These are phyloP conservation scores for Rhododendron williamsianum DNA, from an alignment of 148 eudicot genomes.

Conservation along the genomic window DNA sequence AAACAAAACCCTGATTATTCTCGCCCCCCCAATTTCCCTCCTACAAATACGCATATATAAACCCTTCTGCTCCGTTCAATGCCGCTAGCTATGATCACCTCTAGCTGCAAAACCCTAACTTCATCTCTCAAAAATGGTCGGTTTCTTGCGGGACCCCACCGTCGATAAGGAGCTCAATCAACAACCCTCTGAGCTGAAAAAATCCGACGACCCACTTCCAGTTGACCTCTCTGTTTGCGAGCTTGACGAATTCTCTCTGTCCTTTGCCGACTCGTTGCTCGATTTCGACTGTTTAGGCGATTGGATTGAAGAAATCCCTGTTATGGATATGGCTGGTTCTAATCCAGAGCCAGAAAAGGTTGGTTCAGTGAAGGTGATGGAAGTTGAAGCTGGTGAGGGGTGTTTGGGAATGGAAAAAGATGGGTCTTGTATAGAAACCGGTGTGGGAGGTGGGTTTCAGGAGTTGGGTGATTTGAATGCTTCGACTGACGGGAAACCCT, in stretches of 20 bases:
- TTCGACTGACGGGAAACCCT: slow-evolving; percentile 32
- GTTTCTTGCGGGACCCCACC: slow-evolving; percentile 32
- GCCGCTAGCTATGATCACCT: slow-evolving; percentile 14
- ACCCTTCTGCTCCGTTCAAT: background rate
- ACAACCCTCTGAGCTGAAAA: slow-evolving; percentile 25
- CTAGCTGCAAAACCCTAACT: slow-evolving; percentile 23
- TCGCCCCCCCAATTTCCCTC: background rate
- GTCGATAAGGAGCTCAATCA: slow-evolving; percentile 26
- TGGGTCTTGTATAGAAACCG: slow-evolving; percentile 8
- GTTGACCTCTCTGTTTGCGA: slow-evolving; percentile 29
- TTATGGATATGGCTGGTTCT: slow-evolving; percentile 13
- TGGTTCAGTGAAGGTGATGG: slow-evolving; percentile 2
- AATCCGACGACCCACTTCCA: slow-evolving; percentile 21
- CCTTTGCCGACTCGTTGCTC: slow-evolving; percentile 36
- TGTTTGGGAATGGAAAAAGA: background rate
- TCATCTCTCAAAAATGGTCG: slow-evolving; percentile 49
- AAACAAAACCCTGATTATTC: background rate
- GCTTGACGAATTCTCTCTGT: slow-evolving; percentile 36
- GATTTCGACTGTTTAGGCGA: slow-evolving; percentile 57
- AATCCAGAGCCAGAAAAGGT: slow-evolving; percentile 21
- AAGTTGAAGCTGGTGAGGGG: slow-evolving; percentile 10
- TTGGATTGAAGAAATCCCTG: slow-evolving; percentile 50
- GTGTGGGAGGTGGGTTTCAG: slow-evolving; percentile 14
- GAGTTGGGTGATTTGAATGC: slow-evolving; percentile 17
- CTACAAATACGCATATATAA: background rate